Evolutionary conservation across 306 rosid genomes (phyloP), one percentile per base, ranked within the genome.

Genomic region (Citrullus mucosospermus): DNA sequence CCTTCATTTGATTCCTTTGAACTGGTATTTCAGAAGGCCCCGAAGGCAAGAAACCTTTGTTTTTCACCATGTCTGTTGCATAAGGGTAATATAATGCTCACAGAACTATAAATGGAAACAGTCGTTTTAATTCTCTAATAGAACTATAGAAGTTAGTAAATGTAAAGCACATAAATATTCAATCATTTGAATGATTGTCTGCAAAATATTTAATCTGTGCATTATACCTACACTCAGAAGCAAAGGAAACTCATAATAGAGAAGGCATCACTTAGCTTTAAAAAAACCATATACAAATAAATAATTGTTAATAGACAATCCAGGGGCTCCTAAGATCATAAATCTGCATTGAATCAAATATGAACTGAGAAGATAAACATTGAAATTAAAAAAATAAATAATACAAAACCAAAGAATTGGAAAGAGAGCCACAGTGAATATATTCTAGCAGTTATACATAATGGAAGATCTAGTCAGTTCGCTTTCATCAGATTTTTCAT

Each of bases 31-130:
- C 99, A 76, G 98, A 96, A 80, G 99, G 99, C 79, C 98, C 99
- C 5, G 99, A 96, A 15, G 99, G 99, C 82, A 93, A 86, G 89
- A 96, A 96, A 61, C 99, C 99, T 86, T 96, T 96, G 81, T 96
- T 96, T 84, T 96, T 96, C 70, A 96, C 99, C 99, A 96, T 96
- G 90, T 91, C 99, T 96, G 90, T 82, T 59, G 83, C 73, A 82
- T 2, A 61, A 62, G 38, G 59, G 14, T 28, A 73, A 73, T 51
- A 72, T 28, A 51, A 28, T 30, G 48, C 16, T 51, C 57, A 73
- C 46, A 30, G 38, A 68, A 73, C 62, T 30, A 73, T 32, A 15
- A 48, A 16, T 51, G 30, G 28, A 73, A 48, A 53, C 12, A 18
- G 8, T 16, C 32, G 61, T 73, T 38, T 72, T 50, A 73, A 51